Evolutionary conservation across 768 basidiomycete species (phyloP), one percentile per base, ranked within the genome.

Genomic region (Kwoniella dejecticola): DNA sequence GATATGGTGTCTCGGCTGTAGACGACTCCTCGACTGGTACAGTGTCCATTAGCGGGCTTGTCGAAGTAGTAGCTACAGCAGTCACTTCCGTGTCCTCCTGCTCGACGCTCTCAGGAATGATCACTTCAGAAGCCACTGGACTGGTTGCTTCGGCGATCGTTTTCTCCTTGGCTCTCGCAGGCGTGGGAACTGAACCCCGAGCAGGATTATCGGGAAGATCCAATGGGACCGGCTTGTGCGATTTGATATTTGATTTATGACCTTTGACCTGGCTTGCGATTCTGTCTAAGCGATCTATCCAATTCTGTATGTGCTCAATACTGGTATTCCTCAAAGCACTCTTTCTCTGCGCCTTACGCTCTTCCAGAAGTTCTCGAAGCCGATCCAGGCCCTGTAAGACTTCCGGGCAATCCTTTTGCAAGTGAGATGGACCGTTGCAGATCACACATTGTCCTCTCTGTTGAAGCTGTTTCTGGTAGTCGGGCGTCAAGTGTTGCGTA

Each of bases 321-420:
- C 48, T 45, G 13, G 38, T 0, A 0, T 46, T 54, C 26, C 13
- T 24, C 24, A 41, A 4, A 21, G 19, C 21, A 15, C 26, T 30
- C 19, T 50, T 46, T 8, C 44, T 53, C 21, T 61, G 42, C 13
- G 21, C 27, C n/a, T 64, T 55, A 13, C 58, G 33, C 23, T 62
- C 48, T n/a, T 38, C 60, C 41, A 70, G 33, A 8, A 64, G 21
- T 1, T 40, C 44, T 19, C 42, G 31, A 7, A 74, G 52, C 8
- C 24, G 47, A 7, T 50, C 60, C 0, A 64, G 21, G 15, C 70
- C 70, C 11, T 23, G 46, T 36, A 65, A 59, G 24, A 71, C 66
- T 17, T 46, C 41, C 0, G 72, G 72, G 62, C 72, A 74, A 19
- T 71, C 62, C 30, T 69, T 69, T 41, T 69, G 66, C 15, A 71